These are phyloP conservation scores for Fomitopsis pinicola DNA, from an alignment of 1,284 basidiomycete genomes.

Conservation along the genomic window DNA sequence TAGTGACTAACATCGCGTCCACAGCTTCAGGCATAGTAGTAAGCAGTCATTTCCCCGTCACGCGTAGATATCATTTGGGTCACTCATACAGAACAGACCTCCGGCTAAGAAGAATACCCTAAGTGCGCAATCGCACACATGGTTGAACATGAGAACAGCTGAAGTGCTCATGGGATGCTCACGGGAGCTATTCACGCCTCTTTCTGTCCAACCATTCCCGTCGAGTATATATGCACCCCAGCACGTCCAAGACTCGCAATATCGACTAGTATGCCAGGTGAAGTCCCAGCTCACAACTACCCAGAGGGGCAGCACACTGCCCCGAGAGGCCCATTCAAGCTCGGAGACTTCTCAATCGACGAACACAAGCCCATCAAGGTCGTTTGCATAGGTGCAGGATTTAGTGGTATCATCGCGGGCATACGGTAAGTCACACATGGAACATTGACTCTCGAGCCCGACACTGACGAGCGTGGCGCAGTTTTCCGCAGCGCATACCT, in stretches of 20 bases:
- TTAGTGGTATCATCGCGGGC: conserved; percentile 51
- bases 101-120: too few relatives aligned
- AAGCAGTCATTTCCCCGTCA: too few relatives aligned
- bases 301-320: background rate
- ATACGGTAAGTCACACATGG: conserved; percentile 35
- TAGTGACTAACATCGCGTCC: too few relatives aligned
- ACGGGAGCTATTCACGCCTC: background rate
- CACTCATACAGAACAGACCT: too few relatives aligned
- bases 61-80: too few relatives aligned
- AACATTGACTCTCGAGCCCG: background rate
- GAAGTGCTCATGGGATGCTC: background rate
- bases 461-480: conserved; percentile 13
- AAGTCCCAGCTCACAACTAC: background rate
- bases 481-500: conserved; percentile 49
- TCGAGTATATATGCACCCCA: background rate
- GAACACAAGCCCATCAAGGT: conserved; percentile 47
- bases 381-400: conserved; percentile 50
- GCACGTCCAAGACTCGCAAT: background rate
- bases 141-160: background rate
- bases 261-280: background rate
- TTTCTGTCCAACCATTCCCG: background rate
- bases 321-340: background rate
- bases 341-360: conserved; percentile 37
- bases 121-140: background rate
- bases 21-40: too few relatives aligned